Conservation (phyloP, 2,329 filamentous ascomycete species). For the Penicillium vulpinum region DNA sequence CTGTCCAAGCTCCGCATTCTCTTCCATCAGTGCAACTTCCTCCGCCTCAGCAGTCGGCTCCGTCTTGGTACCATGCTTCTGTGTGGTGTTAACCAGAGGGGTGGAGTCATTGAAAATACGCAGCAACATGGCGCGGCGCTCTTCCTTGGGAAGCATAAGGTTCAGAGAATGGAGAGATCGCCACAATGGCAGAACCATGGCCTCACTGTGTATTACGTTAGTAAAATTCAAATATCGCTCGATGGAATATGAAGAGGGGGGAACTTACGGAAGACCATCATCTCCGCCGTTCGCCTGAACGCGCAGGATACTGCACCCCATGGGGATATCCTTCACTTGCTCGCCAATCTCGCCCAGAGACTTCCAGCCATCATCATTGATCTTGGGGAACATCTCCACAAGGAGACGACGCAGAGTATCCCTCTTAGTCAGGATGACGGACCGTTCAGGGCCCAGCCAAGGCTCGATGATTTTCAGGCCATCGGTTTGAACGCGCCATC, state of each 20-base stretch:
- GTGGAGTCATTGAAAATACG: conserved; percentile 87
- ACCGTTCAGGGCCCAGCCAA: conserved; percentile 77
- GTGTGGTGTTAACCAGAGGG: conserved; percentile 68
- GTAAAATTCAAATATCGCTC: not conserved
- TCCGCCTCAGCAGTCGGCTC: conserved; percentile 31
- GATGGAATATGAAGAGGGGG: not conserved
- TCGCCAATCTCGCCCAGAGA: conserved; percentile 85
- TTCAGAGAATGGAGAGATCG: conserved; percentile 89
- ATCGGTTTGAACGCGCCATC: conserved; percentile 94
- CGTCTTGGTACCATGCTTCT: conserved; percentile 26
- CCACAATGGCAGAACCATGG: conserved; percentile 90
- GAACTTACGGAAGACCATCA: conserved; percentile 56
- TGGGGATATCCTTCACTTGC: conserved; percentile 72
- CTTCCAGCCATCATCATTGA: conserved; percentile 71
- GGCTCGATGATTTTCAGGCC: conserved; percentile 88
- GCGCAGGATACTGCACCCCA: conserved; percentile 89
- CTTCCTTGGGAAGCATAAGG: conserved; percentile 97
- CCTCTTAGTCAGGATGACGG: conserved; percentile 73
- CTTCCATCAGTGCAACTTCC: conserved; percentile 39
- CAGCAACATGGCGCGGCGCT: conserved; percentile 86
- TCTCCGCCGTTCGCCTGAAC: conserved; percentile 70
- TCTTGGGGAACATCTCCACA: conserved; percentile 94
- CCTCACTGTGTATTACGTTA: conserved; percentile 55
- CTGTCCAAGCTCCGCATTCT: conserved; percentile 42
- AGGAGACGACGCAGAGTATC: conserved; percentile 79